These are phyloP conservation scores for Pleodorina starrii DNA, from an alignment of 139 green algal genomes.

Conservation along the genomic window DNA sequence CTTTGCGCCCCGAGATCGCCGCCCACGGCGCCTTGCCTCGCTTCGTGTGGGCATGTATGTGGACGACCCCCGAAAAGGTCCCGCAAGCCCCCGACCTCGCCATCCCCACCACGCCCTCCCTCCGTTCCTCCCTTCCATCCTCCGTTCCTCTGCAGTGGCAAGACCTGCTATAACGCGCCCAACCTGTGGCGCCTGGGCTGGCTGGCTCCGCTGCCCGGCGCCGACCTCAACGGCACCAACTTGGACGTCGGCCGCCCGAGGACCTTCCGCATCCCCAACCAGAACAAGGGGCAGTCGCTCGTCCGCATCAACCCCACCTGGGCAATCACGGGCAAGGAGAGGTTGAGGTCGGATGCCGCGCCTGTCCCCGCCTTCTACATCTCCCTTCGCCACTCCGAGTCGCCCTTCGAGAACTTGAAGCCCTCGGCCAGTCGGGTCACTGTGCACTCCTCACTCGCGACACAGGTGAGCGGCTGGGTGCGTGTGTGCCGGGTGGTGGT, in stretches of 20 bases:
- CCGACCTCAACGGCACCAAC: neutral
- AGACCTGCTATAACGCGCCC: neutral
- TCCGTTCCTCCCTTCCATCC: too few species aligned
- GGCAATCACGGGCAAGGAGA: neutral
- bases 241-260: neutral
- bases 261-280: neutral
- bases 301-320: conserved; percentile 24
- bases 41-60: too few species aligned
- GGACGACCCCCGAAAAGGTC: too few species aligned
- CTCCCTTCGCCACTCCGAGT: neutral
- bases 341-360: too few species aligned
- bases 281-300: neutral
- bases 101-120: too few species aligned
- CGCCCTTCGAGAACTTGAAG: neutral
- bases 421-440: too few species aligned
- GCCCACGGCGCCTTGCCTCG: too few species aligned
- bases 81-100: too few species aligned
- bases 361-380: conserved; percentile 20
- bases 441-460: too few species aligned
- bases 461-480: too few species aligned
- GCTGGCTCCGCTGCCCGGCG: neutral
- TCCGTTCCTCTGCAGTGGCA: neutral
- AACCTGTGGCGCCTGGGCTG: conserved; percentile 14
- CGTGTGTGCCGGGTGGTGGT: too few species aligned
- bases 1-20: too few species aligned